Evolutionary conservation across 768 basidiomycete genomes (phyloP), one percentile per base, ranked within the genome.

Genomic region (Mycena chlorophos): DNA sequence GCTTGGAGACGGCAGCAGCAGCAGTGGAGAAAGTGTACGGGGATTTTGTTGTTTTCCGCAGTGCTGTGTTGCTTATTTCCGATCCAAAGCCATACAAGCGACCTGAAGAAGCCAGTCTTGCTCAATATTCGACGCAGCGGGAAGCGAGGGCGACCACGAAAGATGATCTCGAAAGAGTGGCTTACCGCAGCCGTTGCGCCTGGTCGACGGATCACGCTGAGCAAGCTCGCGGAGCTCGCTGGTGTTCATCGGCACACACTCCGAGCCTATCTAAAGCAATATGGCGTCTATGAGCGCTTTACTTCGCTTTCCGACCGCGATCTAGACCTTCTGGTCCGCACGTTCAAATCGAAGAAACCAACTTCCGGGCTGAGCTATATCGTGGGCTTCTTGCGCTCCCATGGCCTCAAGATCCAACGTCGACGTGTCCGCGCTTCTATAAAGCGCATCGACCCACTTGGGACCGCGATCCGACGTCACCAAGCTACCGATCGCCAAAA

Each of bases 351-450:
- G 3, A 38, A 17, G 1, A 51, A 51, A 23, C 62, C 60, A 26
- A 58, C 51, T 51, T 63, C 65, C 2, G 61, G 66, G 10, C 27
- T 65, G 2, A 46, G n/a, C 4, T 69, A 69, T 37, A 27, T 66
- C 13, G 22, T 59, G 0, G 56, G 57, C 0, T 66, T 29, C 5
- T 46, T 68, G 4, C 45, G 57, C 1, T 27, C 49, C 2, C 46
- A 66, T 25, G 54, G 60, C 2, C 27, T 65, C 1, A 38, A 47
- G n/a, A 22, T 67, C 27, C 67, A 68, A 37, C 23, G 57, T 5
- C 53, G 25, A 1, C 25, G 47, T 3, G 23, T 68, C 2, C 20
- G 47, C 12, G 23, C 10, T 3, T 45, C 60, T 0, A 30, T 67
- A 48, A 56, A 50, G 29, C 29, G 25, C 1, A 40, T 67, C 5